phyloP scores from a whole-genome alignment of 495 filamentous ascomycete species.

The Endocarpon pusillum region DNA sequence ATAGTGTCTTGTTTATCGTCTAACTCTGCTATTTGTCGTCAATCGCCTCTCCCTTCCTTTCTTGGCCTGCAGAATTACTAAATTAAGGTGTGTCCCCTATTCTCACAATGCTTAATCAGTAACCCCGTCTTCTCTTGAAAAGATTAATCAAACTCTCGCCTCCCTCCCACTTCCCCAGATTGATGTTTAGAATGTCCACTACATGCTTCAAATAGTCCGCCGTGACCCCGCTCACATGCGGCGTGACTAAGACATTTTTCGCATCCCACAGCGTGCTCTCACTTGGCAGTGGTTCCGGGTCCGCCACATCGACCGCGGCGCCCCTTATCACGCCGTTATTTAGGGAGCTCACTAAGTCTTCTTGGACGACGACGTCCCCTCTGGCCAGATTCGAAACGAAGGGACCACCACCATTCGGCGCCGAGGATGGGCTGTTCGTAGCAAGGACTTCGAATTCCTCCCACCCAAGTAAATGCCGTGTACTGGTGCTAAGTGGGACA shows the following conservation, averaged over 20 bases:
- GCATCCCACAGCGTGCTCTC: conserved; percentile 57
- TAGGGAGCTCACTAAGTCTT: conserved; percentile 43
- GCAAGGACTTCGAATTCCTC: conserved; percentile 51
- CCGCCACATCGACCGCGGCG: conserved; percentile 70
- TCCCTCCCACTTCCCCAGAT: conserved; percentile 38
- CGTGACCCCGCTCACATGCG: conserved; percentile 55
- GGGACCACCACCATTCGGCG: conserved; percentile 18
- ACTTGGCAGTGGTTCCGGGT: conserved; percentile 62
- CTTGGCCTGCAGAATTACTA: no score
- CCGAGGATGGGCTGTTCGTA: conserved; percentile 29
- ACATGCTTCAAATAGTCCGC: conserved; percentile 40
- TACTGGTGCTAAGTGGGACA: conserved; percentile 54
- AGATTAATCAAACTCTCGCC: conserved; percentile 51
- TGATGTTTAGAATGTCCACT: conserved; percentile 41
- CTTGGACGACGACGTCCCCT: conserved; percentile 52
- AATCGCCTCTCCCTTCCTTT: no score
- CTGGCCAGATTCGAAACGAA: conserved; percentile 62
- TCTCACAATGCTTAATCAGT: no score
- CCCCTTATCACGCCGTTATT: conserved; percentile 33
- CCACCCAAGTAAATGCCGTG: conserved; percentile 40
- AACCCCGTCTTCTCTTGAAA: conserved; percentile 44
- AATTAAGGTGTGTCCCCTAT: no score
- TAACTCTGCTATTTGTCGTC: no score
- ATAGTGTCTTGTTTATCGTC: no score
- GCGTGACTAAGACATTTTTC: conserved; percentile 59